These are phyloP conservation scores for Rosa persica DNA, from an alignment of 306 rosid species.

Conservation along the genomic window DNA sequence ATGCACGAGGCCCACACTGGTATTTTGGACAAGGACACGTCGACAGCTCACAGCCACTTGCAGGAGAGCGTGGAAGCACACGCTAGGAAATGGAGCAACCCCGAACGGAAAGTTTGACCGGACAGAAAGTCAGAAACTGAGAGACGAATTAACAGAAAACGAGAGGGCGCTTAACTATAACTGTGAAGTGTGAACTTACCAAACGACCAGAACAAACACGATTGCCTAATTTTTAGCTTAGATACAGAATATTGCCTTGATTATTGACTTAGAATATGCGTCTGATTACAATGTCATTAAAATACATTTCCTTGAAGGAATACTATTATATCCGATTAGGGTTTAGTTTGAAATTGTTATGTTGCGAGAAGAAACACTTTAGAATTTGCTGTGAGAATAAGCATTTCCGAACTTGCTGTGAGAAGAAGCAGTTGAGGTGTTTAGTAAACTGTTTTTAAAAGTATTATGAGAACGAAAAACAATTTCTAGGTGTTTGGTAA, in stretches of 20 bases:
- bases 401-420: too few relatives aligned
- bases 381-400: too few relatives aligned
- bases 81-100: not conserved
- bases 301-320: not conserved
- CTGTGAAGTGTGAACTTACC: not conserved
- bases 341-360: too few relatives aligned
- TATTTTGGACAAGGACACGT: not conserved
- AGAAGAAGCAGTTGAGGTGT: too few relatives aligned
- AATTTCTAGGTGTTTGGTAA: too few relatives aligned
- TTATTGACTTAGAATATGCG: not conserved
- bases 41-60: not conserved
- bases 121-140: slow-evolving; percentile 36
- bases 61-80: not conserved
- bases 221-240: slow-evolving; percentile 18
- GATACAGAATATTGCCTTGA: slow-evolving; percentile 11
- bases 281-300: not conserved
- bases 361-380: too few relatives aligned
- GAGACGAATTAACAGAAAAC: slow-evolving; percentile 2
- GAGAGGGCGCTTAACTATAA: slow-evolving; percentile 12
- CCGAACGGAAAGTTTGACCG: not conserved
- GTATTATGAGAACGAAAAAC: too few relatives aligned
- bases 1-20: not conserved
- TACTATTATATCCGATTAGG: too few relatives aligned
- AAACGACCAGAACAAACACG: slow-evolving; percentile 24
- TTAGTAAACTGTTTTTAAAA: too few relatives aligned